Percentiles rank a stretch among this genome's conserved stretches.
Conservation (phyloP, 2,329 filamentous ascomycete genomes). For the Alternaria novae-zelandiae region DNA sequence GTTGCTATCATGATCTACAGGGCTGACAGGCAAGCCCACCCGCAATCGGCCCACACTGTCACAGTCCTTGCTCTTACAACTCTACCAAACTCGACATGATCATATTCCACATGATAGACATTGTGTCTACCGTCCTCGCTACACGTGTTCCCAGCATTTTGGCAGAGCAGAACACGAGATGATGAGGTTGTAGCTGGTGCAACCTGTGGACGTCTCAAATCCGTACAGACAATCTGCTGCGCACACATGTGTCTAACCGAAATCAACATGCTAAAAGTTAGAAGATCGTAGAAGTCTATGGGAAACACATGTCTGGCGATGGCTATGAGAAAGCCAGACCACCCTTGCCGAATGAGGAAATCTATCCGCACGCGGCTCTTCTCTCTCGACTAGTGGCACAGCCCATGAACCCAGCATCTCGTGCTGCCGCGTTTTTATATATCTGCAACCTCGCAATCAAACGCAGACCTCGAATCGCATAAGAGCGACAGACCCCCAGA, state of each 20-base stretch:
- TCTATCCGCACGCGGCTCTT: conserved; percentile 23
- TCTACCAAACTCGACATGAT: background rate
- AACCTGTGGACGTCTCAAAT: background rate
- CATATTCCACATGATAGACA: background rate
- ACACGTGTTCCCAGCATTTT: background rate
- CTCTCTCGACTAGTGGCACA: conserved; percentile 17
- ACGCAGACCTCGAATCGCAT: background rate
- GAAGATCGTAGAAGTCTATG: background rate
- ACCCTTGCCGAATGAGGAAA: conserved; percentile 17
- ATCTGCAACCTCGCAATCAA: conserved; percentile 18
- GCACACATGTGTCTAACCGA: background rate
- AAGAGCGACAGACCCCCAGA: background rate
- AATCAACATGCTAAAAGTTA: background rate
- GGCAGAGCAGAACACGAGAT: background rate
- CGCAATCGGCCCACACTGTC: background rate
- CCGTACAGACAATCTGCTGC: background rate
- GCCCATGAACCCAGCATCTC: conserved; percentile 16
- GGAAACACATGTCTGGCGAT: background rate
- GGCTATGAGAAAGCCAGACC: background rate
- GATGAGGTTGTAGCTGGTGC: background rate
- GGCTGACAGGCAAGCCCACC: background rate
- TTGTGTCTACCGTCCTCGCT: background rate
- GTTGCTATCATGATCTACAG: background rate
- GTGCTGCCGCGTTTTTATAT: conserved; percentile 28
- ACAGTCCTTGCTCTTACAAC: background rate